Evolutionary conservation across 2,329 filamentous ascomycete species (phyloP).

Genomic region (Gliomastix tumulicola): DNA sequence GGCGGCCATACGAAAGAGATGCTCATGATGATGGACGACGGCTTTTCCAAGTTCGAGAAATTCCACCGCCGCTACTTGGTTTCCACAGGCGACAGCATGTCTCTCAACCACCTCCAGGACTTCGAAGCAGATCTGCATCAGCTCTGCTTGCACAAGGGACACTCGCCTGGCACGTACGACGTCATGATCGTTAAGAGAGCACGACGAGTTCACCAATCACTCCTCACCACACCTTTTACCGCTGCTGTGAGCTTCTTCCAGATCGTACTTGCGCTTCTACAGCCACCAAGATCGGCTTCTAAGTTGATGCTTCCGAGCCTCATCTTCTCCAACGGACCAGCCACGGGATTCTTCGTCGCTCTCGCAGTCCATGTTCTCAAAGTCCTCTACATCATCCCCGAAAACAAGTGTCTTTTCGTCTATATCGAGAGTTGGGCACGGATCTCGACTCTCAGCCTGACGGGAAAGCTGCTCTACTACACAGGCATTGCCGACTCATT

Average conservation of each 20-base stretch:
- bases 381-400: conserved; percentile 33
- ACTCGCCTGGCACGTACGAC: conserved; percentile 45
- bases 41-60: conserved; percentile 39
- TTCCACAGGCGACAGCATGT: conserved; percentile 65
- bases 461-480: conserved; percentile 66
- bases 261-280: conserved; percentile 48
- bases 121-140: conserved; percentile 26
- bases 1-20: conserved; percentile 96
- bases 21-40: conserved; percentile 69
- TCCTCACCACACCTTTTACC: conserved; percentile 65
- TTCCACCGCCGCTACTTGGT: conserved; percentile 77
- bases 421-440: conserved; percentile 94
- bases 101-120: conserved; percentile 59
- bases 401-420: conserved; percentile 60
- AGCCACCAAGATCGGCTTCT: conserved; percentile 12
- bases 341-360: conserved; percentile 72
- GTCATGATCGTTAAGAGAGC: conserved; percentile 68
- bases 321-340: conserved; percentile 83
- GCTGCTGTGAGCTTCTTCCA: conserved; percentile 58
- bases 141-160: conserved; percentile 9
- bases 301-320: conserved; percentile 55
- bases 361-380: conserved; percentile 41
- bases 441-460: conserved; percentile 74
- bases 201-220: conserved; percentile 73
- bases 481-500: conserved; percentile 65